These are phyloP conservation scores for Anastatica hierochuntica DNA, from an alignment of 345 rosid species.

Conservation along the genomic window DNA sequence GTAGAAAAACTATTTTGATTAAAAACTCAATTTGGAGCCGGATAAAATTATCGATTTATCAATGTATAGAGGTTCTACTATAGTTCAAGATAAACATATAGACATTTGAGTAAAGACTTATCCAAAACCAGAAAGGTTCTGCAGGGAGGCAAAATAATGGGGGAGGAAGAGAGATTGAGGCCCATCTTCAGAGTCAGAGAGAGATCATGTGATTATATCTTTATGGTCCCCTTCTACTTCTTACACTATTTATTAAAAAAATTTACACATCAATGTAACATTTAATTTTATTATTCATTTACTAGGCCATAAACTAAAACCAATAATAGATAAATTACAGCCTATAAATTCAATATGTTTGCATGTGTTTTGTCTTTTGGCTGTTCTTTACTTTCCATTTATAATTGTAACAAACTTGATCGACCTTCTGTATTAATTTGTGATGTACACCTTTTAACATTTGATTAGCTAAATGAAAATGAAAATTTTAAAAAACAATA, in stretches of 20 bases:
- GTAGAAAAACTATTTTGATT: too few species aligned
- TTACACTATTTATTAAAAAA: too few species aligned
- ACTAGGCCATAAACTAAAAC: too few species aligned
- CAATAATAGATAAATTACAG: neutral
- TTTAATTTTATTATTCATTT: too few species aligned
- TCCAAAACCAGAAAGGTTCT: constrained; percentile 9
- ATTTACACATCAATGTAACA: too few species aligned
- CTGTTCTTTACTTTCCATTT: constrained; percentile 19
- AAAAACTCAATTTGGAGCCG: too few species aligned
- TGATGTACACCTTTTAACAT: constrained; percentile 1
- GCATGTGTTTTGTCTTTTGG: constrained; percentile 9
- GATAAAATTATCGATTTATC: too few species aligned
- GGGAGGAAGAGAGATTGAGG: constrained; percentile 18
- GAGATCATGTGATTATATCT: too few species aligned
- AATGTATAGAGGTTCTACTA: too few species aligned
- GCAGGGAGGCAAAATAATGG: constrained; percentile 15
- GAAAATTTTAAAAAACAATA: neutral
- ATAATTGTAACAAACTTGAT: neutral
- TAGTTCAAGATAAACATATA: neutral
- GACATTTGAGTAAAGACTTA: constrained; percentile 8
- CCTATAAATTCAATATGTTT: neutral
- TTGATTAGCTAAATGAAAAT: neutral
- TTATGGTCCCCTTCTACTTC: too few species aligned
- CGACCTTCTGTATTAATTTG: neutral
- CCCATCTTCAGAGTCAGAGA: neutral